Evolutionary conservation across 78 protist species (phyloP).

Genomic region (Dictyostelium brefeldianum): DNA sequence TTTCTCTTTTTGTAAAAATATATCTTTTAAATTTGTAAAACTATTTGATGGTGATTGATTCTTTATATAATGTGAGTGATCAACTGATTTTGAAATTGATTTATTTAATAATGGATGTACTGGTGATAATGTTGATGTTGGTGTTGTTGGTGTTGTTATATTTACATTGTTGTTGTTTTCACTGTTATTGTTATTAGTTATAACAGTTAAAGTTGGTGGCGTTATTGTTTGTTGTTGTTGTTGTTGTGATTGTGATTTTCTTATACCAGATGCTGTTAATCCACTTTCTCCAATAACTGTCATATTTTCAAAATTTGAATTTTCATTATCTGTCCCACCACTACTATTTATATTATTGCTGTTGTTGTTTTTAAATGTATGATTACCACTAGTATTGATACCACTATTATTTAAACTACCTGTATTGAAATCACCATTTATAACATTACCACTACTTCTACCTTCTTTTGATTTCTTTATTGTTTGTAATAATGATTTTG

Average conservation of each 20-base stretch:
- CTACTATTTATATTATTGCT: neutral
- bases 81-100: constrained; percentile 2
- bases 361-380: too few relatives aligned
- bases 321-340: neutral
- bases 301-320: neutral
- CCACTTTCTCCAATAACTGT: neutral
- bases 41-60: constrained; percentile 19
- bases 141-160: constrained; percentile 6
- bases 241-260: neutral
- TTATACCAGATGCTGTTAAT: neutral
- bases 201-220: neutral
- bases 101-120: neutral
- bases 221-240: neutral
- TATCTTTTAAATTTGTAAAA: neutral
- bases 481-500: neutral
- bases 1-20: neutral
- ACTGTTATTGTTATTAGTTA: neutral
- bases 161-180: too few relatives aligned
- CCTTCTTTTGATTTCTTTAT: constrained; percentile 14
- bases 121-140: constrained; percentile 18
- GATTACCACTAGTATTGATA: neutral
- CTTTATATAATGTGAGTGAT: constrained; percentile 16
- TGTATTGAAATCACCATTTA: constrained; percentile 7
- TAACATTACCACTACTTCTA: constrained; percentile 17
- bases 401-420: neutral